phyloP scores from a whole-genome alignment of 2,329 filamentous ascomycete species.

The Apiospora pterosperma region DNA sequence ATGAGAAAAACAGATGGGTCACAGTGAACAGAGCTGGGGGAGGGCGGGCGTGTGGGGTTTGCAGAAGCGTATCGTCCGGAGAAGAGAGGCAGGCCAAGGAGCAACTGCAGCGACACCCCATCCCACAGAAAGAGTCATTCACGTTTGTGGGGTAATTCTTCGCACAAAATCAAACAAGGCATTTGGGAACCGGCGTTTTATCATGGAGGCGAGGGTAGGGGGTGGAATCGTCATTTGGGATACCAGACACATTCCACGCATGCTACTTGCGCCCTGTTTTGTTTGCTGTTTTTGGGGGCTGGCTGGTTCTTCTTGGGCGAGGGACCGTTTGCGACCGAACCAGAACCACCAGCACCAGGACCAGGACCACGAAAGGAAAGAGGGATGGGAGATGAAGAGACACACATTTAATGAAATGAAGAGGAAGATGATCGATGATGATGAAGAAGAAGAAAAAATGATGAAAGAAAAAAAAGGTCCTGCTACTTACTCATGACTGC shows the following conservation, averaged over 20 bases:
- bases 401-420: conserved; percentile 6
- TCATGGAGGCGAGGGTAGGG: background rate
- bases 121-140: background rate
- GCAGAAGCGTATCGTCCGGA: background rate
- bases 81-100: background rate
- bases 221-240: background rate
- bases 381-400: conserved; percentile 1
- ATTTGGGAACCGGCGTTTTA: background rate
- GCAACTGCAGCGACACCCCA: background rate
- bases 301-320: background rate
- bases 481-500: background rate
- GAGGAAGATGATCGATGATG: conserved; percentile 5
- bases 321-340: background rate
- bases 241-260: background rate
- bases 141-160: background rate
- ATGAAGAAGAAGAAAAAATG: background rate
- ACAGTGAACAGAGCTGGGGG: background rate
- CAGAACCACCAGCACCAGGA: background rate
- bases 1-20: background rate
- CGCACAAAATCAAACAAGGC: background rate
- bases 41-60: background rate
- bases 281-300: background rate
- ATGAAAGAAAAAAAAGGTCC: background rate
- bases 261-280: background rate
- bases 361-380: background rate